Conservation (phyloP, 2,329 filamentous ascomycete genomes). For the Fusarium paranaense region DNA sequence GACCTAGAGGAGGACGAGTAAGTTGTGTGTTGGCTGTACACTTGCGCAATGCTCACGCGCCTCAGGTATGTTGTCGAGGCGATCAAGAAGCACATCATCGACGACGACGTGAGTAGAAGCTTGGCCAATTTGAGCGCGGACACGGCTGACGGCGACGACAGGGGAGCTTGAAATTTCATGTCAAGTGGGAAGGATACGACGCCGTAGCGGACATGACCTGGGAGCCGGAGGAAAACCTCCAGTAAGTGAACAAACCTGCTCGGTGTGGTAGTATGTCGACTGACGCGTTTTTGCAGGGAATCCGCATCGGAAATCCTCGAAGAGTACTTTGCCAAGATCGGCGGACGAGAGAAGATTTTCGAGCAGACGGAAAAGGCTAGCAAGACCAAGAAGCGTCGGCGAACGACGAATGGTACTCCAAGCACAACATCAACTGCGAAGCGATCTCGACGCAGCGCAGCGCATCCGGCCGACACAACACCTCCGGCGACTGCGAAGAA, state of each 20-base stretch:
- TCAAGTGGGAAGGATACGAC: slow-evolving; percentile 86
- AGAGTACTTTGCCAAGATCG: slow-evolving; percentile 72
- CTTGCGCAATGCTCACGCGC: slow-evolving; percentile 31
- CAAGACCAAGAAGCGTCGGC: slow-evolving; percentile 69
- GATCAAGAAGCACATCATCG: slow-evolving; percentile 74
- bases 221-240: slow-evolving; percentile 78
- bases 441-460: slow-evolving; percentile 59
- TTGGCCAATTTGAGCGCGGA: neutral
- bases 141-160: slow-evolving; percentile 41
- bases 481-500: slow-evolving; percentile 59
- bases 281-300: slow-evolving; percentile 54
- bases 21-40: slow-evolving; percentile 40
- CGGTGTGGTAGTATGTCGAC: neutral
- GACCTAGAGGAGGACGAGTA: slow-evolving; percentile 59
- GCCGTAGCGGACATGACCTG: slow-evolving; percentile 78
- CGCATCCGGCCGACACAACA: slow-evolving; percentile 61
- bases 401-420: slow-evolving; percentile 55
- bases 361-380: slow-evolving; percentile 62
- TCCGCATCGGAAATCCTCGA: slow-evolving; percentile 70
- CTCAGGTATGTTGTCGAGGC: slow-evolving; percentile 79
- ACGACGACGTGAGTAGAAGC: slow-evolving; percentile 60
- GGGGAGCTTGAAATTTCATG: slow-evolving; percentile 70
- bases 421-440: slow-evolving; percentile 53
- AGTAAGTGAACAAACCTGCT: slow-evolving; percentile 35
- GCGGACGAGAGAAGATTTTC: slow-evolving; percentile 70